Percentiles rank a stretch among this genome's conserved stretches.
These are phyloP conservation scores for Bondarzewia mesenterica DNA, from an alignment of 1,284 basidiomycete species.

Conservation along the genomic window DNA sequence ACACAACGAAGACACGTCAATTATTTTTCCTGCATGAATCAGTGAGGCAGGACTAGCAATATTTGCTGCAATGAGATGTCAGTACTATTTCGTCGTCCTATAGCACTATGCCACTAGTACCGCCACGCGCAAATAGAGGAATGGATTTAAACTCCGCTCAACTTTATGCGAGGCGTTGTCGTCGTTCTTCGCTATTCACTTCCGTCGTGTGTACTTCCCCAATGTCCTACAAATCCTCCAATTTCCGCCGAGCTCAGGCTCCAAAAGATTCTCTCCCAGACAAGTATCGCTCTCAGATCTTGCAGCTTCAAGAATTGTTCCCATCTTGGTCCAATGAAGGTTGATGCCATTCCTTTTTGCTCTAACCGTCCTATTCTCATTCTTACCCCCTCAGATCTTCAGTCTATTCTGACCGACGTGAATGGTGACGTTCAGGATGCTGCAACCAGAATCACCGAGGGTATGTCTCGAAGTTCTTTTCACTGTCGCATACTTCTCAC, in stretches of 20 bases:
- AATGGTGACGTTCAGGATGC: conserved; percentile 70
- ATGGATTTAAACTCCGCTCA: conserved; percentile 4
- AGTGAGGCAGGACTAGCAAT: no score
- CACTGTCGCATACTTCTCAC: conserved; percentile 2
- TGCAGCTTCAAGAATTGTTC: conserved; percentile 71
- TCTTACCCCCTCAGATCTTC: conserved; percentile 48
- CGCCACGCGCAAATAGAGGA: neutral
- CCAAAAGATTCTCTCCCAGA: conserved; percentile 18
- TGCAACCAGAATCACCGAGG: conserved; percentile 73
- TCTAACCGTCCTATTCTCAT: conserved; percentile 11
- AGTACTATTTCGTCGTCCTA: no score
- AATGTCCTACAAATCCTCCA: conserved; percentile 25
- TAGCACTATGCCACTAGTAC: no score
- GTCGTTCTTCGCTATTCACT: no score
- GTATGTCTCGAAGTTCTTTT: conserved; percentile 27
- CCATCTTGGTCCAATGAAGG: conserved; percentile 74
- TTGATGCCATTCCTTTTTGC: conserved; percentile 25
- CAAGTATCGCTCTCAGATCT: conserved; percentile 44
- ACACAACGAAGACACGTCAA: no score
- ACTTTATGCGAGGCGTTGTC: no score
- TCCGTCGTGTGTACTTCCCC: no score
- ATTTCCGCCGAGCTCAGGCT: conserved; percentile 23
- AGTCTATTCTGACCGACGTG: conserved; percentile 66
- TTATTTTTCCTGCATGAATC: no score
- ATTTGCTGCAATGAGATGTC: no score